Evolutionary conservation across 306 rosid genomes (phyloP), one percentile per base, ranked within the genome.

Genomic region (Rosa multiflora): DNA sequence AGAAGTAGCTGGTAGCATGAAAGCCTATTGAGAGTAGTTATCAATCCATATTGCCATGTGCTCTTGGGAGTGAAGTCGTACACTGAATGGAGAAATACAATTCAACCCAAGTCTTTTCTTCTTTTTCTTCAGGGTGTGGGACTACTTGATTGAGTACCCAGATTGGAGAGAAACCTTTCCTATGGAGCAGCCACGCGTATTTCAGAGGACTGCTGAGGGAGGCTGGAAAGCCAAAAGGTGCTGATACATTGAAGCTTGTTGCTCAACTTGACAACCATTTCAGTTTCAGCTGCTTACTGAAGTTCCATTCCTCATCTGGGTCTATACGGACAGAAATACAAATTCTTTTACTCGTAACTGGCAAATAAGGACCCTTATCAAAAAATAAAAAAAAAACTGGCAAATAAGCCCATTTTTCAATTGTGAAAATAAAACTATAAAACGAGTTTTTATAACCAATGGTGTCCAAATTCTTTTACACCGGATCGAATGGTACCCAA

Each of bases 161-260:
- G 80, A 88, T 74, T 92, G 99, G 97, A 89, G 71, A 17, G 88
- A 87, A 72, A 87, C 90, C 67, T 94, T 91, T 79, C 97, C 90
- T 0, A 35, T 1, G 86, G 86, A 73, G 76, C 92, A 87, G 82
- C 86, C 95, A 59, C 91, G 92, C 29, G 29, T 58, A 64, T 92
- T 91, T 32, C 79, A 83, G 80, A 94, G 97, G 86, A 75, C 73
- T 37, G 63, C 72, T 12, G 86, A 85, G 72, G 95, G 92, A 78
- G 79, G 53, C n/a, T 94, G 97, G 99, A 89, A 51, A 44, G n/a
- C 56, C 46, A 26, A 63, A 87, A 89, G 87, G 49, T 82, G 83
- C 85, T 76, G 43, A 76, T 76, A 21, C 44, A 17, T 32, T 51
- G 39, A 58, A 21, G 29, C 39, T 21, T 58, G 42, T 56, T 7